These are phyloP conservation scores for Aspergillus candidus DNA, from an alignment of 2,329 filamentous ascomycete species.

Conservation along the genomic window DNA sequence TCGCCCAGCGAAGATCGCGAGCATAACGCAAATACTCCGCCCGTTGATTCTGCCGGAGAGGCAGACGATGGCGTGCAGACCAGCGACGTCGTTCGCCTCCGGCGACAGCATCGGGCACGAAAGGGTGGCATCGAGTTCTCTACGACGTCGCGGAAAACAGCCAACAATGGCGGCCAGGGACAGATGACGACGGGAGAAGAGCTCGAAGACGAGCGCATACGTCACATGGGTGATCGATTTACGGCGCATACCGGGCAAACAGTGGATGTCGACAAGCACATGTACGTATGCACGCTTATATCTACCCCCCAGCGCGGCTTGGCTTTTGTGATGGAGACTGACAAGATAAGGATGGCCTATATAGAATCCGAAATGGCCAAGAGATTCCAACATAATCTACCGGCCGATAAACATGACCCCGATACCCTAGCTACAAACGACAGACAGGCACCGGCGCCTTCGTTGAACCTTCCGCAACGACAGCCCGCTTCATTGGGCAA, in stretches of 20 bases:
- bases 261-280: slow-evolving; percentile 55
- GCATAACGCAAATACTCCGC: slow-evolving; percentile 6
- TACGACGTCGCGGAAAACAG: slow-evolving; percentile 22
- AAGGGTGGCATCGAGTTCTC: slow-evolving; percentile 45
- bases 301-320: background rate
- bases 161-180: slow-evolving; percentile 11
- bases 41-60: slow-evolving; percentile 10
- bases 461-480: slow-evolving; percentile 30
- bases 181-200: slow-evolving; percentile 26
- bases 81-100: slow-evolving; percentile 32
- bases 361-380: slow-evolving; percentile 63
- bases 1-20: slow-evolving; percentile 7
- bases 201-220: slow-evolving; percentile 29
- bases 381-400: slow-evolving; percentile 29
- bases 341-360: slow-evolving; percentile 60
- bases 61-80: slow-evolving; percentile 16
- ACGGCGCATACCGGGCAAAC: slow-evolving; percentile 54
- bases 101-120: slow-evolving; percentile 33
- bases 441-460: slow-evolving; percentile 9
- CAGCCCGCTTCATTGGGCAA: slow-evolving; percentile 50
- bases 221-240: slow-evolving; percentile 48
- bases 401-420: slow-evolving; percentile 10
- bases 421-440: slow-evolving; percentile 8
- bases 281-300: slow-evolving; percentile 45
- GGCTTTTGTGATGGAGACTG: slow-evolving; percentile 38